Percentiles rank a stretch among this genome's conserved stretches.
These are phyloP conservation scores for Drechslera avenae DNA, from an alignment of 2,329 filamentous ascomycete species.

Conservation along the genomic window DNA sequence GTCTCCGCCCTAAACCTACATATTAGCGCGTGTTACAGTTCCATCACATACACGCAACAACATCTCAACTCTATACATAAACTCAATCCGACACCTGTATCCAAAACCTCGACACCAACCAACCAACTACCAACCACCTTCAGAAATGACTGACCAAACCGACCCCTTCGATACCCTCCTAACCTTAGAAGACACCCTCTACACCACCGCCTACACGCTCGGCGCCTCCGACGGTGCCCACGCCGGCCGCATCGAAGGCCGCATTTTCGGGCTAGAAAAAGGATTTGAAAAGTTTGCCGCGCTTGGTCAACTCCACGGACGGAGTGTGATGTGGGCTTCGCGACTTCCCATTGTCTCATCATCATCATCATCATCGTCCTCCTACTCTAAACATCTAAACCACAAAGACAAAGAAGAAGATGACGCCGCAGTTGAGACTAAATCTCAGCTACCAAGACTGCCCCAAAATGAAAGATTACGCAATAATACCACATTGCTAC, in stretches of 20 bases:
- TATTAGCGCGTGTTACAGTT: too few species aligned
- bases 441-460: slow-evolving; percentile 51
- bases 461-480: slow-evolving; percentile 67
- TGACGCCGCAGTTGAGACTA: not conserved
- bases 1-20: too few species aligned
- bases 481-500: slow-evolving; percentile 76
- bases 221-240: slow-evolving; percentile 76
- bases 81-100: too few species aligned
- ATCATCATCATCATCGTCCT: too few species aligned
- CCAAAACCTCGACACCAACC: not conserved
- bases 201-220: slow-evolving; percentile 77
- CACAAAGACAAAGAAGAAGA: not conserved
- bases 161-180: slow-evolving; percentile 64
- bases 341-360: slow-evolving; percentile 54
- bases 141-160: slow-evolving; percentile 12
- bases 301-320: slow-evolving; percentile 77
- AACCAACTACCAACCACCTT: not conserved
- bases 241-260: slow-evolving; percentile 84
- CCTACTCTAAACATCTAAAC: too few species aligned
- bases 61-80: too few species aligned
- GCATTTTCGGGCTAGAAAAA: slow-evolving; percentile 86
- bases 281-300: slow-evolving; percentile 92
- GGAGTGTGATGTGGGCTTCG: slow-evolving; percentile 82
- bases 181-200: slow-evolving; percentile 71
- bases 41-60: too few species aligned